Evolutionary conservation across 352 stramenopile species (phyloP).

Genomic region (Globisporangium okanoganense): DNA sequence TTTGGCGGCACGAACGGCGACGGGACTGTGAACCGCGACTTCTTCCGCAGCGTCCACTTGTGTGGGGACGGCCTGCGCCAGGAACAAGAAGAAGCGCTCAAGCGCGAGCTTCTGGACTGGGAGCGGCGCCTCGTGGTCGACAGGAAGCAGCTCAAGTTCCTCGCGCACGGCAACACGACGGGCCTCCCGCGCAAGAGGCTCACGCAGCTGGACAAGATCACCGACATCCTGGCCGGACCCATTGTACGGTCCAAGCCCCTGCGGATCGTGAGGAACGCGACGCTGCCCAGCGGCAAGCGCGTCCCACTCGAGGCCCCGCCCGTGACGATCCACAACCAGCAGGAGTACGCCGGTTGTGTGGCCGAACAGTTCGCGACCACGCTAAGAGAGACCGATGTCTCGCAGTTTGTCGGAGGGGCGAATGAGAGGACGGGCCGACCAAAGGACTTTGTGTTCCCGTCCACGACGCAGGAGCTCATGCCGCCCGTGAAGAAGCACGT

Average conservation of each 20-base stretch:
- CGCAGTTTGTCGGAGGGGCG: conserved; percentile 30
- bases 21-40: conserved; percentile 57
- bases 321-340: conserved; percentile 66
- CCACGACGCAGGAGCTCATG: conserved; percentile 45
- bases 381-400: conserved; percentile 31
- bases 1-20: conserved; percentile 85
- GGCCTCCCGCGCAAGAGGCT: conserved; percentile 42
- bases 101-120: conserved; percentile 68
- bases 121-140: conserved; percentile 86
- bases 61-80: conserved; percentile 69
- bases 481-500: conserved; percentile 58
- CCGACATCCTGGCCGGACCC: conserved; percentile 60
- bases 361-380: conserved; percentile 48
- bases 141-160: conserved; percentile 78
- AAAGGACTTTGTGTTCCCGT: conserved; percentile 63
- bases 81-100: conserved; percentile 71
- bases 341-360: conserved; percentile 52
- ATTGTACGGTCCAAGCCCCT: conserved; percentile 52
- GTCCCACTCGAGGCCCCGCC: conserved; percentile 55
- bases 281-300: conserved; percentile 68
- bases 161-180: conserved; percentile 83
- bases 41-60: conserved; percentile 86
- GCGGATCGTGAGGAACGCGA: conserved; percentile 74
- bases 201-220: conserved; percentile 73
- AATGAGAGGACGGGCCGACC: conserved; percentile 31